A percentile compares a stretch with the other conserved stretches of the same genome.
Evolutionary conservation across 2,329 filamentous ascomycete genomes (phyloP).

Genomic region (Tolypocladium inflatum): DNA sequence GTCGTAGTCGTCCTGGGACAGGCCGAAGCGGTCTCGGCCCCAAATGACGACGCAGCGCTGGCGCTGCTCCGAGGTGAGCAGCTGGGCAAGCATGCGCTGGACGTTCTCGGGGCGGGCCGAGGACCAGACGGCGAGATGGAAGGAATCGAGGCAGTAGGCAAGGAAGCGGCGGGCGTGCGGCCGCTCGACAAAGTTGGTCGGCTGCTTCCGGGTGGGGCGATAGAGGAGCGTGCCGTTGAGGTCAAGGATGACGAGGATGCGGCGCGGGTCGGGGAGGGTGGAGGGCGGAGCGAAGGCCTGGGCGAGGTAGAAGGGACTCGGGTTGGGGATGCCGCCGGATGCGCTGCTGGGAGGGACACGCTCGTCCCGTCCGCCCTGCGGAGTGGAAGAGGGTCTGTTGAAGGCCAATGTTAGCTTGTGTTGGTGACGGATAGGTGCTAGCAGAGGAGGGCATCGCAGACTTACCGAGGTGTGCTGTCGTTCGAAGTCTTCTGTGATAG

Average conservation of each 20-base stretch:
- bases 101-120: conserved; percentile 73
- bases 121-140: conserved; percentile 84
- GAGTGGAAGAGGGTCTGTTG: background rate
- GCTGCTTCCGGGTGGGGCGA: conserved; percentile 45
- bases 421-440: background rate
- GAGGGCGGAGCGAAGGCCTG: conserved; percentile 37
- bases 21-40: conserved; percentile 67
- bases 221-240: conserved; percentile 85
- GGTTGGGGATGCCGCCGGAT: conserved; percentile 52
- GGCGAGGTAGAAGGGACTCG: conserved; percentile 50
- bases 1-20: conserved; percentile 55
- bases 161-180: conserved; percentile 63
- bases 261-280: conserved; percentile 37
- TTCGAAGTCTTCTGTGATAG: background rate
- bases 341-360: conserved; percentile 19
- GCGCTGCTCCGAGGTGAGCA: conserved; percentile 49
- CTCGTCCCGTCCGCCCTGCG: background rate
- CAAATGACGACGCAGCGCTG: conserved; percentile 58
- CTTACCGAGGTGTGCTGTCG: background rate
- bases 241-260: conserved; percentile 77
- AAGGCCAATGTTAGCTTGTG: background rate
- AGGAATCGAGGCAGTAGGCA: conserved; percentile 61
- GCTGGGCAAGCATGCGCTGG: conserved; percentile 49
- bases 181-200: conserved; percentile 51
- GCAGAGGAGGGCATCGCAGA: background rate